Conservation (phyloP, 208 protist species). For the Porcisia deanei region DNA sequence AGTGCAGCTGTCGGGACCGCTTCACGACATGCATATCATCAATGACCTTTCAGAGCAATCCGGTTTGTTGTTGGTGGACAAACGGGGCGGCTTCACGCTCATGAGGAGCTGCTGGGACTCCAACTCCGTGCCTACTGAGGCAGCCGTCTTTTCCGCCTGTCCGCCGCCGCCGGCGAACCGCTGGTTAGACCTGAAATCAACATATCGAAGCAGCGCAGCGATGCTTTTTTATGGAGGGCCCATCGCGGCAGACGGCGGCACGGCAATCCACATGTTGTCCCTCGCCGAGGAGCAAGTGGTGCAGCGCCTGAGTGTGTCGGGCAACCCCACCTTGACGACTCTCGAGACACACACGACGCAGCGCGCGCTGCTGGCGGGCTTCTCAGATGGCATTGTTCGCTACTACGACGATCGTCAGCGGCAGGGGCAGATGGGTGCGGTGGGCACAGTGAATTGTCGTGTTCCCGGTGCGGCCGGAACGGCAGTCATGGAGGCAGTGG, state of each 20-base stretch:
- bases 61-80: constrained; percentile 78
- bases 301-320: constrained; percentile 71
- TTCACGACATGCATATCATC: constrained; percentile 77
- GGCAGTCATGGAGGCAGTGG: constrained; percentile 30
- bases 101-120: constrained; percentile 69
- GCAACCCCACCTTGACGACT: constrained; percentile 66
- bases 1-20: constrained; percentile 51
- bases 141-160: constrained; percentile 79
- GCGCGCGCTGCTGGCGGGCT: constrained; percentile 76
- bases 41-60: constrained; percentile 89
- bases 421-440: constrained; percentile 71
- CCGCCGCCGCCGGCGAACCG: constrained; percentile 48
- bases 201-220: constrained; percentile 71
- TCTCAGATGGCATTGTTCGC: constrained; percentile 75
- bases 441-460: constrained; percentile 54
- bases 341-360: constrained; percentile 70
- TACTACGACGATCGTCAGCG: constrained; percentile 90
- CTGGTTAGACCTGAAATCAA: constrained; percentile 71
- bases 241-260: constrained; percentile 63
- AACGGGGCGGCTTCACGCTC: constrained; percentile 73
- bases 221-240: constrained; percentile 82
- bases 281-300: constrained; percentile 84
- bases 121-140: constrained; percentile 57
- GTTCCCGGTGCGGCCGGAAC: constrained; percentile 6
- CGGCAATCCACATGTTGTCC: constrained; percentile 78